Base-by-base conservation (phyloP, 441 rosid species). In the Hura crepitans region DNA sequence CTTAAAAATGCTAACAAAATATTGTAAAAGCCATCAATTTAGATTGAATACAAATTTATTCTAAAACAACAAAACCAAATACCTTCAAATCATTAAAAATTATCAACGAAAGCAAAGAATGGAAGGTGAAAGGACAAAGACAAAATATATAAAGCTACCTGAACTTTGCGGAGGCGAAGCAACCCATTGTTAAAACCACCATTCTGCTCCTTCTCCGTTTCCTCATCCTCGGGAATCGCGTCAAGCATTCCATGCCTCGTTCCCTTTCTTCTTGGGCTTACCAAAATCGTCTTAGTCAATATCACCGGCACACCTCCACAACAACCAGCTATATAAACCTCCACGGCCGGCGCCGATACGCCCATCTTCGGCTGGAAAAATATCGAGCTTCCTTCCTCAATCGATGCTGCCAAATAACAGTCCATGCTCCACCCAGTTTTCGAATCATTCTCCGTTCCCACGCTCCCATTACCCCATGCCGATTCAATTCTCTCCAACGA, bases 181-280 rank as follows among this genome's bases (percentile, higher is more conserved):
- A 84, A 70, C 14, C 82, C 83, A 67, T 76, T 74, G 18, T 68
- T 72, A 13, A 37, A 62, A 33, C 25, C 80, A 54, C 4, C 72
- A 60, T 25, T 71, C 45, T 63, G 71, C 68, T 78, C 90, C 81
- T 87, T 83, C 27, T 79, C 87, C 66, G 82, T 72, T 80, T 91
- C 97, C 51, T 91, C 97, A 43, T 87, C 91, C 85, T 94, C 99
- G 0, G 97, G 96, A 53, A 94, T 94, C 3, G 93, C 87, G 64
- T 90, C 97, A 59, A 92, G 84, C 28, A 78, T 75, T 47, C 72
- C 75, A 63, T 80, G 86, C 71, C 91, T 81, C 18, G 81, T 77
- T 7, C 70, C 82, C 71, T 84, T 94, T 85, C 81, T 85, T 74
- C 86, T 89, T 0, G 97, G 92, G 65, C 88, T 86, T 35, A 82